These are phyloP conservation scores for Aureobasidium sp. DNA, from an alignment of 2,329 filamentous ascomycete genomes.

Conservation along the genomic window DNA sequence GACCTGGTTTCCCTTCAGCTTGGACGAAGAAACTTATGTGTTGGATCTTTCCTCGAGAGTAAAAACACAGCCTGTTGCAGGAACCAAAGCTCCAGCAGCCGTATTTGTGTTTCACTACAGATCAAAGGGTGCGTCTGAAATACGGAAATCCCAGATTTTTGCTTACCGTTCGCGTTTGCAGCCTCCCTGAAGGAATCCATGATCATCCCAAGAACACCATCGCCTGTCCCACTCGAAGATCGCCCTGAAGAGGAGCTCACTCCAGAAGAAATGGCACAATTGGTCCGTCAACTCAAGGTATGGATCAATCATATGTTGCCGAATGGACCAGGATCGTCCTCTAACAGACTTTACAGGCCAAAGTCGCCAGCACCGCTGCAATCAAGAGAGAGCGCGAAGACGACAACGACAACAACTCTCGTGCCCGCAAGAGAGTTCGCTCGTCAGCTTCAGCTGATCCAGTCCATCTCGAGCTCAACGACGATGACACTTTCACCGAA, in stretches of 20 bases:
- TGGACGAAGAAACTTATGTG: no score
- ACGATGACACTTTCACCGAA: neutral
- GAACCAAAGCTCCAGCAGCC: constrained; percentile 2
- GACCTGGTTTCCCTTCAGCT: no score
- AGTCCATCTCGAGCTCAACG: neutral
- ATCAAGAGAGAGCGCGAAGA: neutral
- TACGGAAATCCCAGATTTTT: no score
- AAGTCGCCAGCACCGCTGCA: neutral
- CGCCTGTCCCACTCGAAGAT: constrained; percentile 16
- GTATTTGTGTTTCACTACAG: constrained; percentile 19
- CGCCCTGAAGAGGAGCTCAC: constrained; percentile 12
- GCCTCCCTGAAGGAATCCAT: constrained; percentile 16
- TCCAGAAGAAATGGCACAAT: constrained; percentile 7
- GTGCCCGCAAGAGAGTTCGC: neutral
- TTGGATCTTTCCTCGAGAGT: no score
- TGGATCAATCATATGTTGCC: no score
- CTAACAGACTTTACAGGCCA: neutral
- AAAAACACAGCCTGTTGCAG: neutral
- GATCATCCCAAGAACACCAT: constrained; percentile 19
- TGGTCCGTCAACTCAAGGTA: neutral
- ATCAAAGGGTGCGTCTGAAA: constrained; percentile 12
- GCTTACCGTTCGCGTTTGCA: neutral
- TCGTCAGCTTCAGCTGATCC: neutral
- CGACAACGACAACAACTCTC: neutral
- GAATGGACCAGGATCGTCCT: no score